Conservation (phyloP, 176 grass and related monocot species). For the Oryza australiensis region DNA sequence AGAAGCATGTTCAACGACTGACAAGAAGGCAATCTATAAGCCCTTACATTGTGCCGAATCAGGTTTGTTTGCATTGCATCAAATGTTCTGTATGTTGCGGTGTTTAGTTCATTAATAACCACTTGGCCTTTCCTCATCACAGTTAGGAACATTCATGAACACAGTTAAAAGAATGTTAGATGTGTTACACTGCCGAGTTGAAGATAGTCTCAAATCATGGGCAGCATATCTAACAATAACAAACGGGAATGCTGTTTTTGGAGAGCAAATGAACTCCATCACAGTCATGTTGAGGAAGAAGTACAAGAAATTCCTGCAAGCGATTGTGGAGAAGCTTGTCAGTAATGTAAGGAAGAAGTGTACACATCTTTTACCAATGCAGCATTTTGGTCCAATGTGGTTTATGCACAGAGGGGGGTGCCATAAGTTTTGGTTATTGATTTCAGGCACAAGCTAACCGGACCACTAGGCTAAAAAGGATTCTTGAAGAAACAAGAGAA, state of each 20-base stretch:
- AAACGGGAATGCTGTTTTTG: slow-evolving; percentile 61
- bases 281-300: slow-evolving; percentile 88
- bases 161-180: slow-evolving; percentile 91
- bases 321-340: slow-evolving; percentile 85
- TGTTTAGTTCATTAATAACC: slow-evolving; percentile 10
- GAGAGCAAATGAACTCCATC: slow-evolving; percentile 90
- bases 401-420: neutral
- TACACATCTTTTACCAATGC: neutral
- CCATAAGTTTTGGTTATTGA: slow-evolving; percentile 15
- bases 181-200: slow-evolving; percentile 77
- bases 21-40: slow-evolving; percentile 78
- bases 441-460: slow-evolving; percentile 70
- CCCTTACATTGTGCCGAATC: slow-evolving; percentile 66
- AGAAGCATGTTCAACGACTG: slow-evolving; percentile 90
- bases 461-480: slow-evolving; percentile 68
- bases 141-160: slow-evolving; percentile 96
- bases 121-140: slow-evolving; percentile 35
- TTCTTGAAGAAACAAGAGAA: slow-evolving; percentile 91
- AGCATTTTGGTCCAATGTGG: neutral
- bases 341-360: slow-evolving; percentile 57
- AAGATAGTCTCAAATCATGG: slow-evolving; percentile 82
- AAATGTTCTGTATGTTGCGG: neutral
- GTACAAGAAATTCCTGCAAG: slow-evolving; percentile 87
- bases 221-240: slow-evolving; percentile 70
- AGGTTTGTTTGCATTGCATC: slow-evolving; percentile 50